These are phyloP conservation scores for Tarenaya hassleriana DNA, from an alignment of 345 rosid genomes.

Conservation along the genomic window DNA sequence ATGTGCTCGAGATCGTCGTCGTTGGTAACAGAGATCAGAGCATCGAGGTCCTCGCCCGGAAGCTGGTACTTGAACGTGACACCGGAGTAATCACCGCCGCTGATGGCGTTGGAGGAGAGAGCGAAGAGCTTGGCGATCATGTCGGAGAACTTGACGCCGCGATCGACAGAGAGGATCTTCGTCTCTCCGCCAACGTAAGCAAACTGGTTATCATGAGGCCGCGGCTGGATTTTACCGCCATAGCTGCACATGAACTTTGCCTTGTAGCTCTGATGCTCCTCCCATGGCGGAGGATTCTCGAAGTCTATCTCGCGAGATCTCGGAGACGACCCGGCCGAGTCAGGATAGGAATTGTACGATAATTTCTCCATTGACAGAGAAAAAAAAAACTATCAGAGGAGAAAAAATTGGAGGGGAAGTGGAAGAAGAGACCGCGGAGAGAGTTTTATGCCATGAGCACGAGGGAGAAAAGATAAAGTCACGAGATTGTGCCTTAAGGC, in stretches of 20 bases:
- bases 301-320: conserved; percentile 92
- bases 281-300: conserved; percentile 77
- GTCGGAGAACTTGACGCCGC: conserved; percentile 45
- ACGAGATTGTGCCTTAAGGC: no score
- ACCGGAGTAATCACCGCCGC: conserved; percentile 22
- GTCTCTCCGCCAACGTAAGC: conserved; percentile 86
- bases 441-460: no score
- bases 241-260: conserved; percentile 88
- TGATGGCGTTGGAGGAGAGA: conserved; percentile 44
- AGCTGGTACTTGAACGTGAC: conserved; percentile 87
- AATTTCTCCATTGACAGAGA: conserved; percentile 50
- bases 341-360: conserved; percentile 64
- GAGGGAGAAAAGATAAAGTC: no score
- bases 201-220: conserved; percentile 88
- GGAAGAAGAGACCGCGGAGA: no score
- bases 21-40: conserved; percentile 85
- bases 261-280: conserved; percentile 54
- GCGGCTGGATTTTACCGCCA: conserved; percentile 91
- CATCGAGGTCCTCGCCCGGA: conserved; percentile 92
- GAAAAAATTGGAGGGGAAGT: no score
- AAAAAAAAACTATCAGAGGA: no score
- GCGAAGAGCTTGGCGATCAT: conserved; percentile 56
- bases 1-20: conserved; percentile 91
- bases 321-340: conserved; percentile 85
- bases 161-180: conserved; percentile 79